Percentiles rank a stretch among this genome's conserved stretches.
Evolutionary conservation across 2,329 filamentous ascomycete genomes (phyloP).

Genomic region (Ascochyta lentis): DNA sequence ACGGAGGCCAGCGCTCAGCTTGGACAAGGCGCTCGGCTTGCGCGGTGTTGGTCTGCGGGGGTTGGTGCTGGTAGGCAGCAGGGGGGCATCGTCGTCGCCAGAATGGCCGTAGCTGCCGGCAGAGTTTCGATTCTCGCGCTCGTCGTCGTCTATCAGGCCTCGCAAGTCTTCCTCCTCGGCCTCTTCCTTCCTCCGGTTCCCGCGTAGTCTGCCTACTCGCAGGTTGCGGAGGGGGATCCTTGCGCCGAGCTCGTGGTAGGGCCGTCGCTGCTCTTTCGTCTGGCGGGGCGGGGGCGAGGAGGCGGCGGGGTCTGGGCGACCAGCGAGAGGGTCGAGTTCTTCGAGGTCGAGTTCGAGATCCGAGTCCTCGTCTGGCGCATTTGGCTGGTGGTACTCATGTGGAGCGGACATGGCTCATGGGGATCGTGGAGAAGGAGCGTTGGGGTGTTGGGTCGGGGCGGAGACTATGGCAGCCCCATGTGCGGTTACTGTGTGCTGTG

Average conservation of each 20-base stretch:
- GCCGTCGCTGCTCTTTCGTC: slow-evolving; percentile 41
- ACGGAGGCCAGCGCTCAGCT: slow-evolving; percentile 62
- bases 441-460: neutral
- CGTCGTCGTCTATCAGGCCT: slow-evolving; percentile 69
- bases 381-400: slow-evolving; percentile 57
- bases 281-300: slow-evolving; percentile 36
- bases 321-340: slow-evolving; percentile 72
- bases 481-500: neutral
- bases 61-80: slow-evolving; percentile 60
- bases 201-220: slow-evolving; percentile 56
- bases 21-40: slow-evolving; percentile 49
- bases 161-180: slow-evolving; percentile 70
- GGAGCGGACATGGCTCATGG: slow-evolving; percentile 56
- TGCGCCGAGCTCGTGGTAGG: slow-evolving; percentile 53
- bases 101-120: slow-evolving; percentile 64
- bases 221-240: slow-evolving; percentile 74
- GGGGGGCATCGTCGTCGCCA: slow-evolving; percentile 75
- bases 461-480: slow-evolving; percentile 1
- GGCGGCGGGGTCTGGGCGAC: slow-evolving; percentile 30
- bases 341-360: slow-evolving; percentile 79
- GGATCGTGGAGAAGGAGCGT: neutral
- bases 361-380: slow-evolving; percentile 69
- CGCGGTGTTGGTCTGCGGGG: slow-evolving; percentile 28
- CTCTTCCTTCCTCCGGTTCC: slow-evolving; percentile 51
- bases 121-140: slow-evolving; percentile 61